Percentiles rank a stretch among this genome's conserved stretches.
Conservation (phyloP, 495 filamentous ascomycete species). For the Penicillium waksmanii region DNA sequence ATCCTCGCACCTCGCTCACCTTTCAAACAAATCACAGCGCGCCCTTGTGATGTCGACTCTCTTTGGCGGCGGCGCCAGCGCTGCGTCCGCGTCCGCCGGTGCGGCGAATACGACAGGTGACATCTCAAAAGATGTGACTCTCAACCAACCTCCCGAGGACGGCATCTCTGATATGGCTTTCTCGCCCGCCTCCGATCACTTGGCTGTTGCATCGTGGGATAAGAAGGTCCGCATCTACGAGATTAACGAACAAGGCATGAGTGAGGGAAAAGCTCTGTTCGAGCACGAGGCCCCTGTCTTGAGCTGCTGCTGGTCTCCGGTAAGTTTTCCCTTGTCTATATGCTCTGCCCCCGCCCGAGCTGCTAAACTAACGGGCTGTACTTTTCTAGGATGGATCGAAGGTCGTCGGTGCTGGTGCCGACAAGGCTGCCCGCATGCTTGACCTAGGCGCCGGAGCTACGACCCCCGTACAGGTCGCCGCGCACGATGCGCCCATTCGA, state of each 20-base stretch:
- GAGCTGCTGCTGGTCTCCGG: slow-evolving; percentile 81
- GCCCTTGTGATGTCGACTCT: slow-evolving; percentile 53
- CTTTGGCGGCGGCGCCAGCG: slow-evolving; percentile 58
- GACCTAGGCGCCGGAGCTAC: slow-evolving; percentile 65
- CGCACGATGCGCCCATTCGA: slow-evolving; percentile 79
- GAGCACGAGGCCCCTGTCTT: slow-evolving; percentile 78
- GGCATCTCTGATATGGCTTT: slow-evolving; percentile 84
- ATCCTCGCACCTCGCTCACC: not conserved
- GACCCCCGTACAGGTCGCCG: slow-evolving; percentile 65
- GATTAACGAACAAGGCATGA: slow-evolving; percentile 69
- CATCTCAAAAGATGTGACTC: slow-evolving; percentile 81
- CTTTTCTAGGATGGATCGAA: slow-evolving; percentile 65
- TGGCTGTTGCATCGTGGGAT: slow-evolving; percentile 91
- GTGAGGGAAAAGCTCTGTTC: slow-evolving; percentile 77
- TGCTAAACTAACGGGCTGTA: slow-evolving; percentile 10
- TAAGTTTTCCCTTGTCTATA: slow-evolving; percentile 45
- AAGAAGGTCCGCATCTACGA: slow-evolving; percentile 94
- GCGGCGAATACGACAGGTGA: slow-evolving; percentile 81
- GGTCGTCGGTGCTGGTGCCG: slow-evolving; percentile 80
- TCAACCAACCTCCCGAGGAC: slow-evolving; percentile 79
- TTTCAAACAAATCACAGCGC: slow-evolving; percentile 2
- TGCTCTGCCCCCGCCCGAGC: no score
- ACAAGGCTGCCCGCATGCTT: slow-evolving; percentile 80
- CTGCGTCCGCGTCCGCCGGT: slow-evolving; percentile 46
- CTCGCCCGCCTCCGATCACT: slow-evolving; percentile 74